Conservation (phyloP, 352 stramenopile species). For the Blastocystis sp. region DNA sequence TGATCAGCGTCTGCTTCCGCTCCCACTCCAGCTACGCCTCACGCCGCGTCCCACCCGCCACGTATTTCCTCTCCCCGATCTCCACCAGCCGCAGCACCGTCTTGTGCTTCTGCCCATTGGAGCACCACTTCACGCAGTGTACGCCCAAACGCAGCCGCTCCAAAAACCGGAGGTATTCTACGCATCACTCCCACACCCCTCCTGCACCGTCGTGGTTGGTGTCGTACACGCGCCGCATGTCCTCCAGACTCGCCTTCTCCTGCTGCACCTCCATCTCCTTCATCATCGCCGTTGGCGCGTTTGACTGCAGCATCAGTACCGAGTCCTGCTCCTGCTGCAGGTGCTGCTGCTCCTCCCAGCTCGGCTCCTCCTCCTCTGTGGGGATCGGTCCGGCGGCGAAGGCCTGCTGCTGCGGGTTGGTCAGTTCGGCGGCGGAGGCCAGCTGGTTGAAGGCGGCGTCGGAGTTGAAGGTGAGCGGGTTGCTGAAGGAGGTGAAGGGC, state of each 20-base stretch:
- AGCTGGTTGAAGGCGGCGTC: not conserved
- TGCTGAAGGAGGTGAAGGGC: not conserved
- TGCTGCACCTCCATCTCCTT: not conserved
- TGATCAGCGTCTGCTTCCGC: constrained; percentile 25
- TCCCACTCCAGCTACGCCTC: constrained; percentile 44
- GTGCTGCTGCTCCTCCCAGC: too few relatives aligned
- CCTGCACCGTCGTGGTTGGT: constrained; percentile 11
- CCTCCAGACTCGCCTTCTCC: not conserved
- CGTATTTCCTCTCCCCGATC: not conserved
- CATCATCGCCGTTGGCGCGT: not conserved
- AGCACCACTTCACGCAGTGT: constrained; percentile 28
- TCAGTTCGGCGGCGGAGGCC: not conserved
- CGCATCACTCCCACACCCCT: not conserved
- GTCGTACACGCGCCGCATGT: not conserved
- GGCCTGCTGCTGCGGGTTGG: not conserved
- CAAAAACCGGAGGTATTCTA: constrained; percentile 34
- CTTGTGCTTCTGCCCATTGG: constrained; percentile 32
- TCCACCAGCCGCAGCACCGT: constrained; percentile 1
- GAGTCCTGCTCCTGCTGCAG: not conserved
- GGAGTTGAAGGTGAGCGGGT: not conserved
- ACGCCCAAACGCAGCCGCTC: constrained; percentile 2
- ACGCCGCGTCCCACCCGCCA: not conserved
- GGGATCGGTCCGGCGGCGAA: too few relatives aligned
- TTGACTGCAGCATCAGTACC: not conserved
- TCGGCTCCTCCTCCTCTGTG: too few relatives aligned